Conservation (phyloP, 768 basidiomycete species). For the Mrakia hoshinonis region DNA sequence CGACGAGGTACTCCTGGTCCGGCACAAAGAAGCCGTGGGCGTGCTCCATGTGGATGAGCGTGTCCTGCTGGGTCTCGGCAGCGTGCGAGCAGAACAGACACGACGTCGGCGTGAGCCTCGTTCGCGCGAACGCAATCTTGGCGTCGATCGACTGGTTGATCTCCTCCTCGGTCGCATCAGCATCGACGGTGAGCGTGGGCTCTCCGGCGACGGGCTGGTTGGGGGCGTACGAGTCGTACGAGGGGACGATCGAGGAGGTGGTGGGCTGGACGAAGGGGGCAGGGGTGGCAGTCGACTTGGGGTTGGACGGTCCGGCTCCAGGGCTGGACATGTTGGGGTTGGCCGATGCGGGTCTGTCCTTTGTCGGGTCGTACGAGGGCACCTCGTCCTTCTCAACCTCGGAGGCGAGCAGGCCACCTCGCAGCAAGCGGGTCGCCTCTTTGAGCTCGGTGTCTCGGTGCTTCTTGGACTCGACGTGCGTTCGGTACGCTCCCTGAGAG, state of each 20-base stretch:
- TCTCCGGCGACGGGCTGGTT: conserved; percentile 16
- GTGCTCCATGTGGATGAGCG: conserved; percentile 76
- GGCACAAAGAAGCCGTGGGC: conserved; percentile 93
- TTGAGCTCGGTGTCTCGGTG: conserved; percentile 71
- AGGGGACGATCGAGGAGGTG: conserved; percentile 5
- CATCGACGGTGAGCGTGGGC: conserved; percentile 27
- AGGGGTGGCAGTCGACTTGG: conserved; percentile 8
- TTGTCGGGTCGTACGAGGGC: conserved; percentile 24
- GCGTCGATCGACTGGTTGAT: conserved; percentile 57
- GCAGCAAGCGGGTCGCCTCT: conserved; percentile 36
- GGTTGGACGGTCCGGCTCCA: conserved; percentile 11
- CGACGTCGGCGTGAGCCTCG: conserved; percentile 52
- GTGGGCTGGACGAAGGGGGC: conserved; percentile 22
- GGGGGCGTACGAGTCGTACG: conserved; percentile 15
- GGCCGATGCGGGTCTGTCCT: not conserved
- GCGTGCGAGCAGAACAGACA: conserved; percentile 76
- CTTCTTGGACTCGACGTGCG: conserved; percentile 79
- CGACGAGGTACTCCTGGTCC: conserved; percentile 80
- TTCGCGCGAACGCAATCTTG: conserved; percentile 63
- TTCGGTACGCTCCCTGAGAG: conserved; percentile 76
- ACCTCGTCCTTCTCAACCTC: conserved; percentile 24
- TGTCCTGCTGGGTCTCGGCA: conserved; percentile 50
- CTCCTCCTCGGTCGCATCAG: conserved; percentile 47
- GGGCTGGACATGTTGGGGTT: conserved; percentile 9
- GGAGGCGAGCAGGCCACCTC: conserved; percentile 32